Evolutionary conservation across 1,139 yeast species (phyloP), one percentile per base, ranked within the genome.

Genomic region (Pneumocystis carinii): DNA sequence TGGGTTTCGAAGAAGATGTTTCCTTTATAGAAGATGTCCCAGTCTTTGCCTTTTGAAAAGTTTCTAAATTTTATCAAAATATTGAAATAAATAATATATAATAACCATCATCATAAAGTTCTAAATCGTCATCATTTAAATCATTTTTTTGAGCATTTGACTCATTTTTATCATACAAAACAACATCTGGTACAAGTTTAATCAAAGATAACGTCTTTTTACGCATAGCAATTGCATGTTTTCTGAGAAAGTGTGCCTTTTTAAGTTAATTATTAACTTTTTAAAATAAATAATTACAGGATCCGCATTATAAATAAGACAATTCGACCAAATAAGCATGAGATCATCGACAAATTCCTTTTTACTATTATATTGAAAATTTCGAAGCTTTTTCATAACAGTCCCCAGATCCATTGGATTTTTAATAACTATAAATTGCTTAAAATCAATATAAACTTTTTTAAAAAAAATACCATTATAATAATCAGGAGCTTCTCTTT

Each of bases 351-450:
- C 95, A 77, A 92, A 92, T 68, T 87, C 95, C 67, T 83, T 81
- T 70, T 90, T 92, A 60, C 90, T 87, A 68, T 80, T 82, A 72
- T 92, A 92, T 67, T 87, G 90, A 66, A 88, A 83, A 3, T 81
- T 77, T 71, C 90, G 90, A 69, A 94, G 77, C 72, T 90, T 92
- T 70, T 90, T 90, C 84, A 90, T 80, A 15, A 94, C 96, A 0
- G 97, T 90, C 70, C 90, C 90, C 68, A 94, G 78, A 71, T 94
- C 99, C 99, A 94, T 94, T 38, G 99, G 98, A 65, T 83, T 83
- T 70, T 90, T 90, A 69, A 94, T 90, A 57, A 94, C 81, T 65
- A 85, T 84, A 66, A 90, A 90, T 75, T 94, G 94, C 71, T 92
- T 24, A 19, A 42, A 42, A 24, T 4, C 32, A 8, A 7, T 48